Evolutionary conservation across 768 basidiomycete genomes (phyloP), one percentile per base, ranked within the genome.

Genomic region (Exidia glandulosa): DNA sequence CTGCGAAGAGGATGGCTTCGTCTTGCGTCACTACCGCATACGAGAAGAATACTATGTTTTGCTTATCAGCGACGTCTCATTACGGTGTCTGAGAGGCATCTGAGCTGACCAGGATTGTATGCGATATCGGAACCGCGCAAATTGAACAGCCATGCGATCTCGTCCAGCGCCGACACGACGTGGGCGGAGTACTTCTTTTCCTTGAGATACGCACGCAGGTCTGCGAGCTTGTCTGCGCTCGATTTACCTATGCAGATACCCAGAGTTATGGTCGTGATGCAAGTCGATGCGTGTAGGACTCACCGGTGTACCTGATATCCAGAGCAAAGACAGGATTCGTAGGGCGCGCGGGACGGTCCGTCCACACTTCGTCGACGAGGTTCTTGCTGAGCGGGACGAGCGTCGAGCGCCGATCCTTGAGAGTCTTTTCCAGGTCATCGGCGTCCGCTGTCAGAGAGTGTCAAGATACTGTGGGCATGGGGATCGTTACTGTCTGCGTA

Each of bases 91-190:
- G 27, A 56, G 16, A 36, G 52, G 23, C 45, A 2, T 19, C 9
- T 10, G 50, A 33, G 36, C 65, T 32, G 63, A 78, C 84, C 83
- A 3, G 86, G 86, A 62, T 96, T 98, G 73, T 81, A 97, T 33
- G 85, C 85, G 66, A 98, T 94, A 69, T 97, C 95, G 2, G 85
- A 81, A 1, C 94, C 94, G 62, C 95, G 85, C 32, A 99, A 76
- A 71, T 97, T 94, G 74, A 92, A 90, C 37, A 94, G 68, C 93
- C 93, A 98, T 0, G 92, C 93, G 56, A 95, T 84, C 70, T 98
- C 95, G 70, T 98, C 95, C 25, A 98, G 81, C 79, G 87, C 85
- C n/a, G 80, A 87, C 3, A 97, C 80, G 1, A 95, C 85, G 45
- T 90, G 71, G 1, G 88, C 92, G 25, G 68, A 65, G n/a, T 65